These are phyloP conservation scores for Pistacia vera DNA, from an alignment of 345 rosid genomes.

Conservation along the genomic window DNA sequence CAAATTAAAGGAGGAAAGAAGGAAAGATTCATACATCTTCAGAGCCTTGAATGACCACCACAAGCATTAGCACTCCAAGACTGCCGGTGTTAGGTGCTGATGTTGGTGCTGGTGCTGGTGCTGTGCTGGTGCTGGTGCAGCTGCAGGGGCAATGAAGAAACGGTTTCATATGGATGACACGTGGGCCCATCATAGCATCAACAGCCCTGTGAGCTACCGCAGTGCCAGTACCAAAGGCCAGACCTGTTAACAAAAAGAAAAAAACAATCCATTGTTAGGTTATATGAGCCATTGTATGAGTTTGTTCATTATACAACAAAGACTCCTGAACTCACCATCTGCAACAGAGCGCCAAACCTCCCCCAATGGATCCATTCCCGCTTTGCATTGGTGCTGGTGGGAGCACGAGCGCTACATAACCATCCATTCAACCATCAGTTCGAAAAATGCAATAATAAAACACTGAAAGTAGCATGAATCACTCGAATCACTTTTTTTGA, in stretches of 20 bases:
- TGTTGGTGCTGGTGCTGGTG: no score
- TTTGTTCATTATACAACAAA: neutral
- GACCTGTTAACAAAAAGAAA: conserved; percentile 22
- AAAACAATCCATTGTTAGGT: neutral
- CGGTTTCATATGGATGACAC: conserved; percentile 45
- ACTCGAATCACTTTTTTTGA: neutral
- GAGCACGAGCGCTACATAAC: conserved; percentile 22
- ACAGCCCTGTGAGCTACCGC: conserved; percentile 54
- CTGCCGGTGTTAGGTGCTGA: conserved; percentile 2
- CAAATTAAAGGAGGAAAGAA: neutral
- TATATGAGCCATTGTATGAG: neutral
- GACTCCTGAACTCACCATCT: conserved; percentile 22
- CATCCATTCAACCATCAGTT: neutral
- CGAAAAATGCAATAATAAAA: neutral
- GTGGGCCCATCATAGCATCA: conserved; percentile 52
- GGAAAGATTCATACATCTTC: conserved; percentile 36
- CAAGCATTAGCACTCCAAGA: conserved; percentile 38
- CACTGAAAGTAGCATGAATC: neutral
- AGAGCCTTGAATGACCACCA: conserved; percentile 43
- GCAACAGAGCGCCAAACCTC: conserved; percentile 26
- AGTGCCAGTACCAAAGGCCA: conserved; percentile 48
- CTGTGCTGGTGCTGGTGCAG: no score
- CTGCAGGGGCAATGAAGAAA: conserved; percentile 34
- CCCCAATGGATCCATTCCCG: conserved; percentile 3
- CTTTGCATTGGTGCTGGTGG: conserved; percentile 19